Evolutionary conservation across 176 grass and related monocot genomes (phyloP).

Genomic region (Saccharum spontaneum): DNA sequence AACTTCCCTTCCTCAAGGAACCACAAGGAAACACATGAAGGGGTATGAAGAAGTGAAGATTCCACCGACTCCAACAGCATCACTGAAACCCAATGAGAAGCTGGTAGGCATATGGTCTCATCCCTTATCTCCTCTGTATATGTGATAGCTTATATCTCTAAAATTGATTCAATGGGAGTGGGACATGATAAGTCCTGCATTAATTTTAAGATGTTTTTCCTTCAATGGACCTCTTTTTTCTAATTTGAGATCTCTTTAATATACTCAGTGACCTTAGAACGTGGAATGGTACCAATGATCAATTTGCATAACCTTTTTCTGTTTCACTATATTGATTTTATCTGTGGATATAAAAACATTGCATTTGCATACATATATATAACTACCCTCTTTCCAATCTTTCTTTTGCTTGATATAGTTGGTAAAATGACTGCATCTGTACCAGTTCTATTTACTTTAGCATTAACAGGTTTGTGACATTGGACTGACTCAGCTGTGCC

Average conservation of each 20-base stretch:
- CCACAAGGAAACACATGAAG: slow-evolving; percentile 66
- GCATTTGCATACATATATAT: slow-evolving; percentile 18
- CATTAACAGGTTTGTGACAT: slow-evolving; percentile 20
- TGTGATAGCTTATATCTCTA: neutral
- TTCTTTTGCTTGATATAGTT: neutral
- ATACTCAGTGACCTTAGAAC: neutral
- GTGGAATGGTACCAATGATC: slow-evolving; percentile 6
- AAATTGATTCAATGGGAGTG: slow-evolving; percentile 25
- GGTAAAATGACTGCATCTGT: slow-evolving; percentile 1
- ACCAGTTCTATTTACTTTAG: slow-evolving; percentile 20
- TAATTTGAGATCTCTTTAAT: slow-evolving; percentile 12
- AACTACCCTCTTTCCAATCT: neutral
- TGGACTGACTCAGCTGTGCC: neutral
- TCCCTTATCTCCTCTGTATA: slow-evolving; percentile 17
- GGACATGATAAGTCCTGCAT: slow-evolving; percentile 5
- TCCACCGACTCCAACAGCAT: slow-evolving; percentile 74
- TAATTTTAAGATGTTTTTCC: neutral
- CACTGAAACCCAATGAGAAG: slow-evolving; percentile 76
- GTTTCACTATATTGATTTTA: slow-evolving; percentile 25
- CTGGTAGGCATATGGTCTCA: slow-evolving; percentile 56
- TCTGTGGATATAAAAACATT: slow-evolving; percentile 3
- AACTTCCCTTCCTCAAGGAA: slow-evolving; percentile 91
- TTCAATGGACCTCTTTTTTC: slow-evolving; percentile 11
- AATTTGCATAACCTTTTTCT: neutral
- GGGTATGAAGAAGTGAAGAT: slow-evolving; percentile 99